These are phyloP conservation scores for Ceratopteris richardii DNA, from an alignment of 75 land plant genomes.

Conservation along the genomic window DNA sequence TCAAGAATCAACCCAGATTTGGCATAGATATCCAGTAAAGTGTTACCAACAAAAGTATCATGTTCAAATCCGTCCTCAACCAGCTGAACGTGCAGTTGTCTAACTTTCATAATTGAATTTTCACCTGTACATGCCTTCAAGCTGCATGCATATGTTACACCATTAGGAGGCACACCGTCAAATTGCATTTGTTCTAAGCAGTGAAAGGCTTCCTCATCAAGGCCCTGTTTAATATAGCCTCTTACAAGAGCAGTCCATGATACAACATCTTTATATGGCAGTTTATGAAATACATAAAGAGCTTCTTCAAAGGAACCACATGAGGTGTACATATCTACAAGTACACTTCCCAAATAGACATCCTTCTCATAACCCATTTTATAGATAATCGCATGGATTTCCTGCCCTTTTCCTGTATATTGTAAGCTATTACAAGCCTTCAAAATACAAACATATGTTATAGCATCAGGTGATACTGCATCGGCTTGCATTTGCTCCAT, in stretches of 20 bases:
- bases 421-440: constrained; percentile 38
- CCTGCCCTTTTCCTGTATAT: constrained; percentile 38
- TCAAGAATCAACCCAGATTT: constrained; percentile 29
- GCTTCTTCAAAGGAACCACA: constrained; percentile 14
- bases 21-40: constrained; percentile 41
- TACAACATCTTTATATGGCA: not conserved
- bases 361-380: not conserved
- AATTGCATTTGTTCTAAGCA: constrained; percentile 5
- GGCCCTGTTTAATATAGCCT: constrained; percentile 13
- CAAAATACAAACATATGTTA: constrained; percentile 15
- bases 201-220: constrained; percentile 1
- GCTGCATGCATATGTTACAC: constrained; percentile 1
- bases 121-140: constrained; percentile 8
- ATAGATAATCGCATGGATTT: constrained; percentile 45
- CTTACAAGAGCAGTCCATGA: constrained; percentile 19
- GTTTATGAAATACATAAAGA: constrained; percentile 5
- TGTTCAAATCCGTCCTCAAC: constrained; percentile 28
- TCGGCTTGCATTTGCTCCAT: constrained; percentile 16
- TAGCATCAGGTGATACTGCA: constrained; percentile 11
- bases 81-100: constrained; percentile 22
- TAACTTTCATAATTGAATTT: constrained; percentile 5
- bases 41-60: constrained; percentile 41
- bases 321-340: constrained; percentile 13
- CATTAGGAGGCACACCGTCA: constrained; percentile 4
- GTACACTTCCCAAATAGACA: not conserved